Evolutionary conservation across 2,329 filamentous ascomycete species (phyloP).

Genomic region (Monilinia aucupariae): DNA sequence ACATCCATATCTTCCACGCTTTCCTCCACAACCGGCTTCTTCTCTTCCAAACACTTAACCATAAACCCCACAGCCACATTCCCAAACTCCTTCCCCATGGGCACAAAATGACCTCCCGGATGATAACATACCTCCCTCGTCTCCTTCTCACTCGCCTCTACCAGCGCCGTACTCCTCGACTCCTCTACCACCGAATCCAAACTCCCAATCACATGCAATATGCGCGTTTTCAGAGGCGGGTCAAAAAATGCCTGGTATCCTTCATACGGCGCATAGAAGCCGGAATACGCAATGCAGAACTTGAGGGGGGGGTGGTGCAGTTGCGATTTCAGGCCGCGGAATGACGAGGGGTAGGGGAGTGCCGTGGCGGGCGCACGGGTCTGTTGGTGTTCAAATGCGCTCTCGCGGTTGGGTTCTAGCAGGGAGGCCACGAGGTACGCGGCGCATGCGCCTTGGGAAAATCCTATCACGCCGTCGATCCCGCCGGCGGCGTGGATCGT

Average conservation of each 20-base stretch:
- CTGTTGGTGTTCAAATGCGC: conserved; percentile 41
- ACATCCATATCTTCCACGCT: conserved; percentile 63
- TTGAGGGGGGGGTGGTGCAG: conserved; percentile 48
- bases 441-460: conserved; percentile 72
- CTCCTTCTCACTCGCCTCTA: conserved; percentile 46
- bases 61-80: conserved; percentile 72
- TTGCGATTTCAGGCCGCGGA: conserved; percentile 39
- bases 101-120: conserved; percentile 87
- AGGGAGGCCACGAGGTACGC: conserved; percentile 68
- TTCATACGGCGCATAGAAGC: conserved; percentile 61
- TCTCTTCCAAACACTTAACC: conserved; percentile 38
- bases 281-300: conserved; percentile 73
- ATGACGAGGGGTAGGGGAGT: conserved; percentile 48
- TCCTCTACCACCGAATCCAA: conserved; percentile 88
- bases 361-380: conserved; percentile 35
- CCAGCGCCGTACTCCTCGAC: conserved; percentile 58
- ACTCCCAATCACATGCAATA: conserved; percentile 75
- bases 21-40: conserved; percentile 51
- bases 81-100: conserved; percentile 74
- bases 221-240: conserved; percentile 68
- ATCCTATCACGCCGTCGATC: conserved; percentile 74
- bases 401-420: conserved; percentile 51
- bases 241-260: conserved; percentile 66
- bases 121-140: conserved; percentile 52
- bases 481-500: conserved; percentile 58